Evolutionary conservation across 2,329 filamentous ascomycete species (phyloP), one percentile per base, ranked within the genome.

Genomic region (Phyllosticta citriasiana): DNA sequence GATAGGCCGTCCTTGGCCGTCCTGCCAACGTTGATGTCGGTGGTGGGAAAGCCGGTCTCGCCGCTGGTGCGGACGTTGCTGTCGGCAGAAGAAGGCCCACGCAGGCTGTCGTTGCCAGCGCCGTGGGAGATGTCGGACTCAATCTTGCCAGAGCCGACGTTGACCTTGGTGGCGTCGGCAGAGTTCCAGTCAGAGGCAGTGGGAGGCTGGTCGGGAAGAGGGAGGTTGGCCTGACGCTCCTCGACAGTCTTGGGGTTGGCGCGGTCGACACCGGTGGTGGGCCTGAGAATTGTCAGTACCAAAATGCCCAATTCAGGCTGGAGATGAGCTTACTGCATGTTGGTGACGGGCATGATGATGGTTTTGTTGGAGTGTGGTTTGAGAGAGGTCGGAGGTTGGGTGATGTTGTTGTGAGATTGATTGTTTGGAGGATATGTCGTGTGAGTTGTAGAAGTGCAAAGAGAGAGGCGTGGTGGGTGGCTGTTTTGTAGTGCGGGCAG

Each of bases 201-300:
- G 1, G 88, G 88, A 24, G 89, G 89, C 66, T 92, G 80, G 2
- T 93, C 88, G 19, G 89, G 90, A 57, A 92, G 83, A 57, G 88
- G 88, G 33, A 95, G 85, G 75, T 91, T 90, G 73, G 85, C 76
- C 76, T 87, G 81, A 69, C 80, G 80, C 73, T 88, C 76, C 58
- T 86, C 82, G 70, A 92, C 51, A 91, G 91, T 63, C 78, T 96
- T 57, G 81, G 86, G 65, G 79, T 85, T 66, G 86, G 96, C 69
- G 91, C 87, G 67, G 91, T 97, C 67, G 92, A 96, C 69, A 84
- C 83, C 57, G 91, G 91, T 57, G 84, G 85, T 2, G 91, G 94
- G 77, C 12, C 59, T 61, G 14, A 8, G 9, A 14, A 4, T 10
- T n/a, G 14, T 62, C 33, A 62, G 55, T 16, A 30, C 14, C 25